A percentile compares a stretch with the other conserved stretches of the same genome.
phyloP scores from a whole-genome alignment of 805 yeast genomes.

The Ogataea glucozyma region DNA sequence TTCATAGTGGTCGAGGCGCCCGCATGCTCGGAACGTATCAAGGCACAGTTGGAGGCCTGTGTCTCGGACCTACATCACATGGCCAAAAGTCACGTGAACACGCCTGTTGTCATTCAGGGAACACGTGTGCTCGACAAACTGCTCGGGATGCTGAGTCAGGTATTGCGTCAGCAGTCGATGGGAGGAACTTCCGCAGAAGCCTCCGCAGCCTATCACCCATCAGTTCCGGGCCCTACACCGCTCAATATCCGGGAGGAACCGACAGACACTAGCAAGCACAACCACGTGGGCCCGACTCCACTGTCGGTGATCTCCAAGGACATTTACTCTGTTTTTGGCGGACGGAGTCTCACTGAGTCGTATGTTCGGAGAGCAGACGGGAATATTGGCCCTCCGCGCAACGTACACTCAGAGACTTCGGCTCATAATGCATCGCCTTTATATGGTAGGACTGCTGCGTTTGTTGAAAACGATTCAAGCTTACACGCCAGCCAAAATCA shows the following conservation, averaged over 20 bases:
- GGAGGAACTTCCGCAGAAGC: too few relatives aligned
- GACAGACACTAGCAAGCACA: neutral
- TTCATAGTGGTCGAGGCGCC: conserved; percentile 29
- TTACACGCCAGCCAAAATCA: too few relatives aligned
- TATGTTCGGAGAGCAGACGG: conserved; percentile 13
- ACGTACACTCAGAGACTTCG: too few relatives aligned
- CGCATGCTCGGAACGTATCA: conserved; percentile 1
- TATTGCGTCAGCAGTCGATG: neutral
- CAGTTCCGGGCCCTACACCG: too few relatives aligned
- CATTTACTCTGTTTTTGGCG: conserved; percentile 19
- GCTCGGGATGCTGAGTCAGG: conserved; percentile 4
- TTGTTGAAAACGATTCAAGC: too few relatives aligned
- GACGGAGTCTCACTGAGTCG: conserved; percentile 12
- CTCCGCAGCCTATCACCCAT: too few relatives aligned
- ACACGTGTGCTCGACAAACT: conserved; percentile 10
- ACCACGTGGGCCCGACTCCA: neutral
- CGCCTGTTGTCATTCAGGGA: conserved; percentile 13
- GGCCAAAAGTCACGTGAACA: conserved; percentile 8
- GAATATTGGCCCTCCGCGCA: too few relatives aligned
- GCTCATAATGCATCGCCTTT: too few relatives aligned
- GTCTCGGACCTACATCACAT: conserved; percentile 11
- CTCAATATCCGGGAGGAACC: neutral
- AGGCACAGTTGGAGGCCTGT: conserved; percentile 6
- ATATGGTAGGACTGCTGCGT: too few relatives aligned
- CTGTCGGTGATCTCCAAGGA: conserved; percentile 13